Evolutionary conservation across 2,329 filamentous ascomycete genomes (phyloP), one percentile per base, ranked within the genome.

Genomic region (Alternaria sp.): DNA sequence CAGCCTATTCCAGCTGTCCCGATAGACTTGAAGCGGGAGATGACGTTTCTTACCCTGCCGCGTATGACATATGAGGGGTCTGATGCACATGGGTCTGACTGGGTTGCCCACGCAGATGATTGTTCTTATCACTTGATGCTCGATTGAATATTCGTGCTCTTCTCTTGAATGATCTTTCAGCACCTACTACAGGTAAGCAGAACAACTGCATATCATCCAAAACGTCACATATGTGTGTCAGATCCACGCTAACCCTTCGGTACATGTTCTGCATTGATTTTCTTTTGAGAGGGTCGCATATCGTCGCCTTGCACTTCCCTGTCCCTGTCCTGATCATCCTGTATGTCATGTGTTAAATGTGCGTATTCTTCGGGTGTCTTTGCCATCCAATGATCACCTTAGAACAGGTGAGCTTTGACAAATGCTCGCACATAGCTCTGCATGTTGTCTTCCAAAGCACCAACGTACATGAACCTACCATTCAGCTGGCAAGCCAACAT

Each of bases 41-140:
- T 54, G 55, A 49, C 50, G 50, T 58, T 49, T 34, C 42, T 51
- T 37, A 37, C 55, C 50, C 55, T 54, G 50, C 26, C 10, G 26
- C 52, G 36, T 42, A 54, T 29, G 44, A 49, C 50, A 49, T 48
- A 42, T 39, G 46, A 46, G 17, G 17, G 21, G 17, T 40, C 26
- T 23, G 37, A 31, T 41, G 24, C 28, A 29, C 37, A 40, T 36
- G n/a, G 26, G 29, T 41, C 10, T 4, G n/a, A 50, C 23, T 33
- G 29, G 44, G 10, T 46, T 37, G 21, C 33, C 37, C 14, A 31
- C n/a, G 3, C 42, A 13, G 26, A 23, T 21, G 28, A 9, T 9
- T 23, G 5, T 5, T 28, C 24, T 42, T 14, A n/a, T 46, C 45
- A n/a, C 24, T 14, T 51, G 21, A 13, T 53, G 40, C 51, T 33